A percentile compares a stretch with the other conserved stretches of the same genome.
These are phyloP conservation scores for Termitomyces sp. DNA, from an alignment of 768 basidiomycete species.

Conservation along the genomic window DNA sequence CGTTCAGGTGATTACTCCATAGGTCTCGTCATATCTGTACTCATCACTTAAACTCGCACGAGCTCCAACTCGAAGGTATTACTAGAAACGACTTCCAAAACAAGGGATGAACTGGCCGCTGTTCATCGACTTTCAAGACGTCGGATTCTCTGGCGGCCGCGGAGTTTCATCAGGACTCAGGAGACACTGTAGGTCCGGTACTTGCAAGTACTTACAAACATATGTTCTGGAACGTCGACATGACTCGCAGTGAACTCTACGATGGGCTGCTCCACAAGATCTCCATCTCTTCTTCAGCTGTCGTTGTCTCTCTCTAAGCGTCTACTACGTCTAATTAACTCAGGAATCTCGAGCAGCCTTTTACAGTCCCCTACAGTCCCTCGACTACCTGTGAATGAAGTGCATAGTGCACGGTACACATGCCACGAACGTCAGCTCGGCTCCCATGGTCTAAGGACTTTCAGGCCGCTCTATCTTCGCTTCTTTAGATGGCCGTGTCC, in stretches of 20 bases:
- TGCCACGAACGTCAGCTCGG: background rate
- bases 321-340: background rate
- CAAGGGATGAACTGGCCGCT: background rate
- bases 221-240: background rate
- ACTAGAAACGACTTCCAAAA: background rate
- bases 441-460: background rate
- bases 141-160: background rate
- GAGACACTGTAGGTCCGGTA: background rate
- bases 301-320: background rate
- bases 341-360: background rate
- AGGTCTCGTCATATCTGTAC: background rate
- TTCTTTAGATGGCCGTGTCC: background rate
- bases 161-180: background rate
- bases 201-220: background rate
- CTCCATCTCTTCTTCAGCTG: background rate
- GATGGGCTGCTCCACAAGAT: background rate
- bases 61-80: background rate
- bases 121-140: background rate
- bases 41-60: background rate
- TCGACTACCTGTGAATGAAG: background rate
- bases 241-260: background rate
- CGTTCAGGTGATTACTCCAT: background rate
- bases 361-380: background rate
- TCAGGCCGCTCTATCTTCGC: background rate
- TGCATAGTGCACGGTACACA: background rate